These are phyloP conservation scores for Nitzschia palea DNA, from an alignment of 108 stramenopile species.

Conservation along the genomic window DNA sequence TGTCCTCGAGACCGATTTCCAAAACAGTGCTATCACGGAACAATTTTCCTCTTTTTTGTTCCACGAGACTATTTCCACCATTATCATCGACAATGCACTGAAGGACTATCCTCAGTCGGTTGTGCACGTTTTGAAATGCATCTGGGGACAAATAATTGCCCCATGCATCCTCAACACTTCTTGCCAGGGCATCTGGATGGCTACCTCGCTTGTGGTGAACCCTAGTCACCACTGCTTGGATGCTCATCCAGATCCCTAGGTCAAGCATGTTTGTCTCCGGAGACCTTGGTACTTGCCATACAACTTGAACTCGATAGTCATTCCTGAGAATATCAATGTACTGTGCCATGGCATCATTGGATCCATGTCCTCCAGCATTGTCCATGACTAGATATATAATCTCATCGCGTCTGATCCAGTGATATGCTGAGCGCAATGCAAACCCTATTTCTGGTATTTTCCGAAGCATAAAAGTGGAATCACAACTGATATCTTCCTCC, in stretches of 20 bases:
- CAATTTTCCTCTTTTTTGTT: too few species aligned
- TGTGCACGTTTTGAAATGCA: too few species aligned
- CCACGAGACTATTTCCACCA: too few species aligned
- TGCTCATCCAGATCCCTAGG: conserved; percentile 29
- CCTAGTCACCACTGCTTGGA: conserved; percentile 5
- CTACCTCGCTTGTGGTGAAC: neutral
- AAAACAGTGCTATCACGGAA: too few species aligned
- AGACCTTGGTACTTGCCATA: conserved; percentile 17
- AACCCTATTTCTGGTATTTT: conserved; percentile 21
- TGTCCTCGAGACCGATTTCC: too few species aligned
- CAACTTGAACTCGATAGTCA: conserved; percentile 14
- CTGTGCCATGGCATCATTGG: conserved; percentile 3
- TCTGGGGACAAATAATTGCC: too few species aligned
- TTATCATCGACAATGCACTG: too few species aligned
- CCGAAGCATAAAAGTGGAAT: conserved; percentile 8
- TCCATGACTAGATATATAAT: conserved; percentile 25
- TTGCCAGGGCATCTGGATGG: conserved; percentile 3
- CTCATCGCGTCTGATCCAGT: conserved; percentile 7
- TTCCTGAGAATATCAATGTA: conserved; percentile 10
- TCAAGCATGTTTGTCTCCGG: conserved; percentile 33
- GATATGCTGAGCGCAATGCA: conserved; percentile 10
- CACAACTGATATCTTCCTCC: conserved; percentile 34
- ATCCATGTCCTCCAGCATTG: conserved; percentile 35
- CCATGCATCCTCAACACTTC: neutral
- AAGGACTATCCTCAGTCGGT: too few species aligned